These are phyloP conservation scores for Flaveria brownii DNA, from an alignment of 129 eudicot genomes.

Conservation along the genomic window DNA sequence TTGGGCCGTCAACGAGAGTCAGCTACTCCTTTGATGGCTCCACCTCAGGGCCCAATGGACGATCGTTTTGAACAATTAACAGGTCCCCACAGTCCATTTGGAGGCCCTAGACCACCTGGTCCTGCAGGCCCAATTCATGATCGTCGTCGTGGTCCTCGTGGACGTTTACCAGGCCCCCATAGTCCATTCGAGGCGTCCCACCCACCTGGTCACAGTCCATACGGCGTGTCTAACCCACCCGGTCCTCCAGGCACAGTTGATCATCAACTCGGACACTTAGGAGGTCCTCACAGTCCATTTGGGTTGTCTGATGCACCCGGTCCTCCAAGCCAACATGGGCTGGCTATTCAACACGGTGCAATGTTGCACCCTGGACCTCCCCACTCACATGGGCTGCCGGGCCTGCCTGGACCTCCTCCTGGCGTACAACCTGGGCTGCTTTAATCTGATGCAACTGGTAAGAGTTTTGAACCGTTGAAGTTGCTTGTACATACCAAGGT, in stretches of 20 bases:
- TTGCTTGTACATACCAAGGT: constrained; percentile 11
- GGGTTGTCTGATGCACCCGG: background rate
- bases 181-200: constrained; percentile 8
- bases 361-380: background rate
- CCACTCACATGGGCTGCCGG: background rate
- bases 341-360: background rate
- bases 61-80: constrained; percentile 14
- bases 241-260: constrained; percentile 10
- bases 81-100: constrained; percentile 19
- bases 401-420: constrained; percentile 25
- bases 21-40: constrained; percentile 24
- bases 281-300: constrained; percentile 20
- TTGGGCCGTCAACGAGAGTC: constrained; percentile 26
- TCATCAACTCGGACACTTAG: constrained; percentile 2
- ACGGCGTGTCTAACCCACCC: background rate
- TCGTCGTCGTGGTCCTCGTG: constrained; percentile 9
- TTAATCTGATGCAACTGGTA: background rate
- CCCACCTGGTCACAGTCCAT: constrained; percentile 10
- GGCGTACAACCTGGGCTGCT: constrained; percentile 5
- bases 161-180: constrained; percentile 19
- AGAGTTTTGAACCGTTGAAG: background rate
- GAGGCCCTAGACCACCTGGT: constrained; percentile 10
- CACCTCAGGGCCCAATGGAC: constrained; percentile 17
- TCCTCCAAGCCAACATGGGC: constrained; percentile 16
- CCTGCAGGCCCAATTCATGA: background rate